These are phyloP conservation scores for Agrocybe praecox DNA, from an alignment of 768 basidiomycete genomes.

Conservation along the genomic window DNA sequence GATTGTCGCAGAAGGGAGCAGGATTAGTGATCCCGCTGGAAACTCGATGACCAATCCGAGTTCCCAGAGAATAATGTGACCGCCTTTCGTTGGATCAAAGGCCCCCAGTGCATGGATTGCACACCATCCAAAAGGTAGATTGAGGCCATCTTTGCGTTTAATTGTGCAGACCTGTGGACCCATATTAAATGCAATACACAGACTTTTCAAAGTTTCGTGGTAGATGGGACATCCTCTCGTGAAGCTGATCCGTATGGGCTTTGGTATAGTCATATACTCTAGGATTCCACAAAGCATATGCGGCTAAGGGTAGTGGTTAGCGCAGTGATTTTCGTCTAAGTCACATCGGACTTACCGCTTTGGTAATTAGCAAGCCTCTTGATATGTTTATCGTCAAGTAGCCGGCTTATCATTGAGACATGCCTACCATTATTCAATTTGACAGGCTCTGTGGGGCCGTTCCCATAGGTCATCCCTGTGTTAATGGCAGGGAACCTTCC, in stretches of 20 bases:
- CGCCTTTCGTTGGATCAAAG: constrained; percentile 2
- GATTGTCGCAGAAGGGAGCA: constrained; percentile 6
- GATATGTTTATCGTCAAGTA: not conserved
- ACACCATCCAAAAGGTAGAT: constrained; percentile 11
- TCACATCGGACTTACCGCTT: not conserved
- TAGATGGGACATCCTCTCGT: not conserved
- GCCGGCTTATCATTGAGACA: not conserved
- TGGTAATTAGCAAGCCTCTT: not conserved
- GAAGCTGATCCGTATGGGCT: not conserved
- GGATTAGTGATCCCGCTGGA: not conserved
- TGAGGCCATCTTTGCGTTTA: constrained; percentile 2
- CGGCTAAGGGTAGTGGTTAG: not conserved
- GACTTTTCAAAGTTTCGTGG: not conserved
- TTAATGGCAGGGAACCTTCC: constrained; percentile 4
- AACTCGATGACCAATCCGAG: constrained; percentile 1
- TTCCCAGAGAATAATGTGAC: constrained; percentile 7
- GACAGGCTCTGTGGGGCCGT: not conserved
- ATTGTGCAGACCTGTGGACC: constrained; percentile 2
- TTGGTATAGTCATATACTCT: not conserved
- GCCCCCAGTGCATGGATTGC: constrained; percentile 2
- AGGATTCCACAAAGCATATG: not conserved
- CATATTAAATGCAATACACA: constrained; percentile 8
- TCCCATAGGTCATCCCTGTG: constrained; percentile 2
- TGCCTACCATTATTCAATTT: not conserved
- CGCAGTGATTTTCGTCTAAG: not conserved